Percentiles rank a stretch among this genome's conserved stretches.
Conservation (phyloP, 2,329 filamentous ascomycete species). For the Colletotrichum sublineola region DNA sequence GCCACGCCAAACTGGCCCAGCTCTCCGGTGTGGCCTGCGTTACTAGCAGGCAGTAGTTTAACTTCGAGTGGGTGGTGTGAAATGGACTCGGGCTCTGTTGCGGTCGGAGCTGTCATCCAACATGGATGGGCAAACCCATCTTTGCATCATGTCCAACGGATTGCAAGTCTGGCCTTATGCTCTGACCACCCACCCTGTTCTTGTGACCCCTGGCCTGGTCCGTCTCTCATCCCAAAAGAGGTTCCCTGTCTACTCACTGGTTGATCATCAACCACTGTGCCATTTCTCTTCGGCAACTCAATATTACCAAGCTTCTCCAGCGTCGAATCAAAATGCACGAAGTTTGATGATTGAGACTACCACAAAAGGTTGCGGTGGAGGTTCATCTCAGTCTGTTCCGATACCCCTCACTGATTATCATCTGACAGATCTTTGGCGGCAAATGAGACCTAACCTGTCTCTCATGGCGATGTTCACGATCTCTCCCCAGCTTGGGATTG, state of each 20-base stretch:
- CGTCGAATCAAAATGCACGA: slow-evolving; percentile 25
- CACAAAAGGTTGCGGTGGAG: slow-evolving; percentile 15
- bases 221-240: slow-evolving; percentile 28
- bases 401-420: slow-evolving; percentile 24
- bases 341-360: slow-evolving; percentile 18
- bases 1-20: slow-evolving; percentile 19
- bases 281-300: slow-evolving; percentile 25
- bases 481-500: slow-evolving; percentile 27
- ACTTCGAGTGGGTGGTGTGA: not conserved
- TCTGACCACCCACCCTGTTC: slow-evolving; percentile 34
- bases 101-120: slow-evolving; percentile 17
- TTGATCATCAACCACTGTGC: slow-evolving; percentile 26
- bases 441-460: slow-evolving; percentile 21
- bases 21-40: not conserved
- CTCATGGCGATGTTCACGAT: slow-evolving; percentile 1
- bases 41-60: not conserved
- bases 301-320: slow-evolving; percentile 33
- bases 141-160: slow-evolving; percentile 9
- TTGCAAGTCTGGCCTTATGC: slow-evolving; percentile 29
- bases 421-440: slow-evolving; percentile 30
- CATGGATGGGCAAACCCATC: not conserved
- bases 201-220: slow-evolving; percentile 31
- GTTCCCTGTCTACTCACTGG: slow-evolving; percentile 34
- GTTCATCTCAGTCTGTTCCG: slow-evolving; percentile 18
- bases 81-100: slow-evolving; percentile 3